These are phyloP conservation scores for Solanum pinnatisectum DNA, from an alignment of 257 asterid genomes.

Conservation along the genomic window DNA sequence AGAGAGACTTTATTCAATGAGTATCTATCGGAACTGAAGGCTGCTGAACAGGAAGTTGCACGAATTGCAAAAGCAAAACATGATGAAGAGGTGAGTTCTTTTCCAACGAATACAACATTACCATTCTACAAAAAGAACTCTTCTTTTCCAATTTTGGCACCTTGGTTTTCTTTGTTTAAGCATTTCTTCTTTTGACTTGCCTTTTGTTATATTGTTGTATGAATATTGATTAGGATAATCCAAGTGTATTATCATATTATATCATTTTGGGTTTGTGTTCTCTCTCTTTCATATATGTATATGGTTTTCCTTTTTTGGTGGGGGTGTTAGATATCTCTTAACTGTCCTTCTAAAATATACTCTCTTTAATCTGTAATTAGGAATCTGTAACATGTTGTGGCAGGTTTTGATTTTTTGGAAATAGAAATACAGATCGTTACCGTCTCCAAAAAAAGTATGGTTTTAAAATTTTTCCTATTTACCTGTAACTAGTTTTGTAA, in stretches of 20 bases:
- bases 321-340: background rate
- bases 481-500: background rate
- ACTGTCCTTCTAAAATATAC: background rate
- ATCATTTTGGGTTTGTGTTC: background rate
- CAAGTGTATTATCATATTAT: background rate
- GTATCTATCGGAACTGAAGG: conserved; percentile 63
- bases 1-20: conserved; percentile 73
- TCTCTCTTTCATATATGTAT: background rate
- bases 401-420: too few relatives aligned
- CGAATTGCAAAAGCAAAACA: conserved; percentile 50
- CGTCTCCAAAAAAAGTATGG: background rate
- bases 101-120: background rate
- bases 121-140: background rate
- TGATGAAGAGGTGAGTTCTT: conserved; percentile 62
- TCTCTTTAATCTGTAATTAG: too few relatives aligned
- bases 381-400: too few relatives aligned
- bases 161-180: background rate
- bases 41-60: conserved; percentile 57
- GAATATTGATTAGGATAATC: background rate
- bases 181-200: background rate
- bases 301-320: background rate
- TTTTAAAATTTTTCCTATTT: background rate
- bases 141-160: background rate
- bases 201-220: background rate
- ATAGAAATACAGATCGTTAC: too few relatives aligned